Evolutionary conservation across 1,284 basidiomycete species (phyloP).

Genomic region (Irpex rosettiformis): DNA sequence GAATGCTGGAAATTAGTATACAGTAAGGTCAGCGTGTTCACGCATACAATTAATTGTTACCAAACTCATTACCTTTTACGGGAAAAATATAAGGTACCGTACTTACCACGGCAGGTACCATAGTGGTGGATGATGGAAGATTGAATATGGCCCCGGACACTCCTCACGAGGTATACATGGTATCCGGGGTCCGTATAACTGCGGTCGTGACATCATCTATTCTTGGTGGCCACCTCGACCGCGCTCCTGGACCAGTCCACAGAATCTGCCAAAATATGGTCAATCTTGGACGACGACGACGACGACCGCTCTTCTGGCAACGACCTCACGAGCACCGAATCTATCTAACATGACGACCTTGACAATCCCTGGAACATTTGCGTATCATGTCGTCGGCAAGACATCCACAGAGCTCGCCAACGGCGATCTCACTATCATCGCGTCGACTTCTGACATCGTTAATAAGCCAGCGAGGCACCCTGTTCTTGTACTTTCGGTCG

Average conservation of each 20-base stretch:
- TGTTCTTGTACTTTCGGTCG: conserved; percentile 18
- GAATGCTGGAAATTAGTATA: too few relatives aligned
- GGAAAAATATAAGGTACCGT: too few relatives aligned
- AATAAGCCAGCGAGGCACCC: conserved; percentile 5
- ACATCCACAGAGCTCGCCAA: conserved; percentile 21
- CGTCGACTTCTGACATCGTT: neutral
- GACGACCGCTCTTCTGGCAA: neutral
- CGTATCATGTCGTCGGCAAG: conserved; percentile 25
- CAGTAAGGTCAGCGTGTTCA: too few relatives aligned
- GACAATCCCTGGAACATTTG: conserved; percentile 22
- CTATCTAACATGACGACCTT: neutral
- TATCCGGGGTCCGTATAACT: too few relatives aligned
- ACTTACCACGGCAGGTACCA: too few relatives aligned
- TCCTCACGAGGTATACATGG: too few relatives aligned
- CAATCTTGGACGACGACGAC: neutral
- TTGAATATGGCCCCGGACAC: too few relatives aligned
- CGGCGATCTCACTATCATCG: conserved; percentile 22
- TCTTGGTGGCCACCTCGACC: too few relatives aligned
- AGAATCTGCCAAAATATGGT: neutral
- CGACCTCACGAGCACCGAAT: neutral
- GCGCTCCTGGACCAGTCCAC: neutral
- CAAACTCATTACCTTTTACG: too few relatives aligned
- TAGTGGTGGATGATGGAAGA: too few relatives aligned
- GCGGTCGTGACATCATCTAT: too few relatives aligned
- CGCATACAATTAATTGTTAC: too few relatives aligned